phyloP scores from a whole-genome alignment of 345 rosid species.

The Gynandropsis gynandra region DNA sequence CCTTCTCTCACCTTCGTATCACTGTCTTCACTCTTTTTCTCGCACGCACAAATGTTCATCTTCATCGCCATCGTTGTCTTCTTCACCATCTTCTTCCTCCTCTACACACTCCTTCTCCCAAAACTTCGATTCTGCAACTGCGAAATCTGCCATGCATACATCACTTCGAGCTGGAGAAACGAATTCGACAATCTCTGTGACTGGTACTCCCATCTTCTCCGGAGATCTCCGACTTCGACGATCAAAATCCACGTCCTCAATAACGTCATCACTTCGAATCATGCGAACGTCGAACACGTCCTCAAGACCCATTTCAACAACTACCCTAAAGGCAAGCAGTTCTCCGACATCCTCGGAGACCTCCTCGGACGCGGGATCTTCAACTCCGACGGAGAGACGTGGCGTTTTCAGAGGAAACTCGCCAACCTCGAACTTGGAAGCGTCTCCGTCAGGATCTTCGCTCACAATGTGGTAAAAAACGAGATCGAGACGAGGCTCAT shows the following conservation, averaged over 20 bases:
- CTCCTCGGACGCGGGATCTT: constrained; percentile 75
- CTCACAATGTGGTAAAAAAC: constrained; percentile 37
- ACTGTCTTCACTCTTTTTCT: too few species aligned
- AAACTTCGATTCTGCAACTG: constrained; percentile 61
- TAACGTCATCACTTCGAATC: constrained; percentile 62
- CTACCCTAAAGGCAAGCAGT: constrained; percentile 73
- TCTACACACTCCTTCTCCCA: constrained; percentile 19
- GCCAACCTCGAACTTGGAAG: constrained; percentile 53
- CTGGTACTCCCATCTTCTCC: constrained; percentile 68
- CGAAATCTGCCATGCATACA: constrained; percentile 51
- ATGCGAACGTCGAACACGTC: constrained; percentile 57
- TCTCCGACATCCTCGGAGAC: constrained; percentile 64
- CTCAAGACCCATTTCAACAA: constrained; percentile 62
- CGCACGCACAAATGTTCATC: background rate
- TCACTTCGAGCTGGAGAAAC: constrained; percentile 48
- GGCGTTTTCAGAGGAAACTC: constrained; percentile 64
- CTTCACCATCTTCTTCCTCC: constrained; percentile 11
- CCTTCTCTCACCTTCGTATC: too few species aligned
- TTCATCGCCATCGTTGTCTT: constrained; percentile 14
- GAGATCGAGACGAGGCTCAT: constrained; percentile 51
- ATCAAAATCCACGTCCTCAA: constrained; percentile 65
- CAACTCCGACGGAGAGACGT: constrained; percentile 66
- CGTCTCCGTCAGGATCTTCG: constrained; percentile 39
- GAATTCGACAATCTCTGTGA: constrained; percentile 55
- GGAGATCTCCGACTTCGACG: constrained; percentile 45